Conservation (phyloP, 306 rosid genomes). For the Prunus mongolica region DNA sequence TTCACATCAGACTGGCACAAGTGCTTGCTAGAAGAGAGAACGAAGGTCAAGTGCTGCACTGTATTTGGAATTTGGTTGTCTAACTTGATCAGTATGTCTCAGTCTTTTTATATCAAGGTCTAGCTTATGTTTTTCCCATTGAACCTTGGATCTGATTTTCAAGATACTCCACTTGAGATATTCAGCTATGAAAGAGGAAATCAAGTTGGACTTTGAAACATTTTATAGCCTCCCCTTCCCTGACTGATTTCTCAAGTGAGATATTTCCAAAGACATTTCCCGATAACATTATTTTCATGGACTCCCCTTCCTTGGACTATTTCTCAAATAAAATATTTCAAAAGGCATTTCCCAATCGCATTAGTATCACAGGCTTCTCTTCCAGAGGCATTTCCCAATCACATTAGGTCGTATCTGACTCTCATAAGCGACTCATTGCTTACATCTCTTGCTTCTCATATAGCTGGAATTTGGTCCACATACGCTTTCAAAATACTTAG, state of each 20-base stretch:
- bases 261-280: not conserved
- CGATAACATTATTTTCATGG: not conserved
- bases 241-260: not conserved
- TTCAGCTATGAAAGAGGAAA: not conserved
- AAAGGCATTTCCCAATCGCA: not conserved
- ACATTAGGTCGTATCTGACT: not conserved
- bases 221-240: not conserved
- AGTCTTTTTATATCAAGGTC: not conserved
- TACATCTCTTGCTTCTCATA: conserved; percentile 1
- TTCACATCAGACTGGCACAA: not conserved
- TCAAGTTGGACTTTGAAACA: not conserved
- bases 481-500: not conserved
- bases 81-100: not conserved
- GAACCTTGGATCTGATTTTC: not conserved
- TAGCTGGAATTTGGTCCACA: not conserved
- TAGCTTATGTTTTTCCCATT: not conserved
- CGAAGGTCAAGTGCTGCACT: not conserved
- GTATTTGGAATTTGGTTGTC: not conserved
- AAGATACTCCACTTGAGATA: not conserved
- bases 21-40: not conserved
- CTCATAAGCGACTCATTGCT: not conserved
- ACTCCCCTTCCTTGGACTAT: not conserved
- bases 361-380: not conserved
- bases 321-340: not conserved
- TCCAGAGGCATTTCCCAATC: not conserved